A percentile compares a stretch with the other conserved stretches of the same genome.
Conservation (phyloP, 73 alveolate genomes). For the Paramecium sexaurelia region DNA sequence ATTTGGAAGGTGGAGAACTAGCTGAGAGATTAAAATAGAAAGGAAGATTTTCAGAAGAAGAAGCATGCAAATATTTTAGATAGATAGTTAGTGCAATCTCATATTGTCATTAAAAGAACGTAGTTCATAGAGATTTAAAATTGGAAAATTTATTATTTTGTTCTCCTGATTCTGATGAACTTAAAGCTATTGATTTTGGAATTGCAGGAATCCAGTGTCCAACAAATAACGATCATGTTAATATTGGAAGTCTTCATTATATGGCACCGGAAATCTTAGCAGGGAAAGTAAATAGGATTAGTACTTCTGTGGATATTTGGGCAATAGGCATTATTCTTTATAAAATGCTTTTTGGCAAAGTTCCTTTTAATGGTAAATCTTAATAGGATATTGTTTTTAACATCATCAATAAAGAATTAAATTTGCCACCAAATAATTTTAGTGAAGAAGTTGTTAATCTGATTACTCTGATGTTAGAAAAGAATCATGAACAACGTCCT, state of each 20-base stretch:
- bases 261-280: slow-evolving; percentile 80
- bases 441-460: slow-evolving; percentile 42
- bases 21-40: slow-evolving; percentile 71
- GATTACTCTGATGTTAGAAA: slow-evolving; percentile 41
- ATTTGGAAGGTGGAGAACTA: slow-evolving; percentile 90
- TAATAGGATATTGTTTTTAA: slow-evolving; percentile 44
- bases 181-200: slow-evolving; percentile 75
- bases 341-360: slow-evolving; percentile 64
- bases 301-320: slow-evolving; percentile 72
- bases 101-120: slow-evolving; percentile 74
- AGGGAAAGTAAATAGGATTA: slow-evolving; percentile 50
- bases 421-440: neutral
- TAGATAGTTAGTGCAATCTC: slow-evolving; percentile 75
- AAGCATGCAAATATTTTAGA: slow-evolving; percentile 71
- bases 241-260: slow-evolving; percentile 73
- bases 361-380: slow-evolving; percentile 68
- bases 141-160: slow-evolving; percentile 77
- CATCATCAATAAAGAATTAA: slow-evolving; percentile 57
- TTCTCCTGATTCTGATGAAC: slow-evolving; percentile 61
- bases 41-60: slow-evolving; percentile 68
- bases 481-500: slow-evolving; percentile 60
- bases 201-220: slow-evolving; percentile 69
- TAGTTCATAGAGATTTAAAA: slow-evolving; percentile 86
- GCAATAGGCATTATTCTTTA: slow-evolving; percentile 70
- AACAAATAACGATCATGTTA: slow-evolving; percentile 66